phyloP scores from a whole-genome alignment of 129 eudicot genomes.

The Lactuca saligna region DNA sequence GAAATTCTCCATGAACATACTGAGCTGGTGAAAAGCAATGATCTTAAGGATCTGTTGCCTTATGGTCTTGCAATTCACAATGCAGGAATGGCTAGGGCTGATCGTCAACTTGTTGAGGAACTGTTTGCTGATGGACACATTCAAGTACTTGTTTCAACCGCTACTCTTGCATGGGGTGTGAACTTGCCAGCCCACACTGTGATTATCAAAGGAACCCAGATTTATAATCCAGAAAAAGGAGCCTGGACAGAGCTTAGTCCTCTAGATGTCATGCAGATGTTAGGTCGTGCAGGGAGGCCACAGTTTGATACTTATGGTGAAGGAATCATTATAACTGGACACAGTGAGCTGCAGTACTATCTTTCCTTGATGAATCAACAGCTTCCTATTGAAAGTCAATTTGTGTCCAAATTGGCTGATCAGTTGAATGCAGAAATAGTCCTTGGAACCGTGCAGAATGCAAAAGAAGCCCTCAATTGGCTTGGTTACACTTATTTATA shows the following conservation, averaged over 20 bases:
- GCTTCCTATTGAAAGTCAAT: conserved; percentile 96
- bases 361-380: conserved; percentile 92
- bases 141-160: conserved; percentile 91
- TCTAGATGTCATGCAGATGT: conserved; percentile 97
- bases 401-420: conserved; percentile 88
- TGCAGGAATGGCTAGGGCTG: conserved; percentile 91
- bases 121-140: conserved; percentile 79
- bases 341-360: conserved; percentile 78
- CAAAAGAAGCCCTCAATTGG: conserved; percentile 92
- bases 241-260: conserved; percentile 98
- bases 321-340: conserved; percentile 90
- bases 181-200: conserved; percentile 92
- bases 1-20: conserved; percentile 77
- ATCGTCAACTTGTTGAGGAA: conserved; percentile 84
- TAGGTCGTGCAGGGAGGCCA: conserved; percentile 99
- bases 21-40: conserved; percentile 80
- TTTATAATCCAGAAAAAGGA: conserved; percentile 94
- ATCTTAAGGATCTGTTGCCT: conserved; percentile 81
- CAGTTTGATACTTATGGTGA: conserved; percentile 93
- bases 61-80: conserved; percentile 94
- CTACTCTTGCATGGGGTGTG: conserved; percentile 98
- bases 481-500: conserved; percentile 78
- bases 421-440: conserved; percentile 96
- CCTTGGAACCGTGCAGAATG: conserved; percentile 92
- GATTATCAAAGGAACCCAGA: conserved; percentile 92